phyloP scores from a whole-genome alignment of 2,329 filamentous ascomycete genomes.

The Diplodia seriata region DNA sequence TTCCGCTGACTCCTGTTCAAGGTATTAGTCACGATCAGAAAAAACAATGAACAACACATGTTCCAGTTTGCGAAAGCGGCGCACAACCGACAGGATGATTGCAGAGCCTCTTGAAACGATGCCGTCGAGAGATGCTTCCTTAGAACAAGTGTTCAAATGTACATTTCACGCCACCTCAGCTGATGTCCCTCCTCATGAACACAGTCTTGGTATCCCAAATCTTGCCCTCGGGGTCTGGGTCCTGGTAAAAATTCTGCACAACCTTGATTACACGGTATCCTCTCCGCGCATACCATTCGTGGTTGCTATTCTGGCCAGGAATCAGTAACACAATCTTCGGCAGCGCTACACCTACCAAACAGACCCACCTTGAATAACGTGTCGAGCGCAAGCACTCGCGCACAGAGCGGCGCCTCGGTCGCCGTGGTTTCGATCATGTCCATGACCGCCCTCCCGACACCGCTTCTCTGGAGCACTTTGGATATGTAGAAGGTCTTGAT shows the following conservation, averaged over 20 bases:
- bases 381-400: not conserved
- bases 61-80: no score
- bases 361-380: not conserved
- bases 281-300: not conserved
- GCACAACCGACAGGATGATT: no score
- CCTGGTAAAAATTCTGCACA: not conserved
- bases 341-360: not conserved
- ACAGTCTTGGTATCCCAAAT: not conserved
- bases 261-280: not conserved
- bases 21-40: no score
- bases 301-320: not conserved
- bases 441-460: not conserved
- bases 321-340: not conserved
- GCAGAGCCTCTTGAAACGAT: no score
- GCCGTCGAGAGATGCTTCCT: no score
- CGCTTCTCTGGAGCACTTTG: not conserved
- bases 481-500: not conserved
- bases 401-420: not conserved
- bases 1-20: no score
- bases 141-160: no score
- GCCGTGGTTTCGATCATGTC: slow-evolving; percentile 5
- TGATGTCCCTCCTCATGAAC: not conserved
- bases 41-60: no score
- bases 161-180: not conserved
- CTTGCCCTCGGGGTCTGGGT: not conserved